Evolutionary conservation across 805 yeast genomes (phyloP).

Genomic region (Ogataea pignaliae): DNA sequence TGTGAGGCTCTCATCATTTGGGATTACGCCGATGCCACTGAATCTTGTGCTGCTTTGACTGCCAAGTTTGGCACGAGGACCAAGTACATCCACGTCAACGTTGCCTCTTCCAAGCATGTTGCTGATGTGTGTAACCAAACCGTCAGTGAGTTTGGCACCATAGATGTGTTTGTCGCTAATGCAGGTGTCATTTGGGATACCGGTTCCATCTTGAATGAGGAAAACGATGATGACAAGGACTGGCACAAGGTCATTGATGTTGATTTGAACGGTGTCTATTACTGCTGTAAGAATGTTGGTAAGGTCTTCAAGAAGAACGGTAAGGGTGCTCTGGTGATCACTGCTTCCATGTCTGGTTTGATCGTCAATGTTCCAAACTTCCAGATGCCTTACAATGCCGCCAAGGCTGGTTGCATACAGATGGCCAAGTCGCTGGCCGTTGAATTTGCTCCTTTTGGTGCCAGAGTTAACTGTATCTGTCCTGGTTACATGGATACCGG

Average conservation of each 20-base stretch:
- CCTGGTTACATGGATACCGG: conserved; percentile 53
- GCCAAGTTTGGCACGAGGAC: conserved; percentile 25
- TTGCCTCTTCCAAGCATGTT: conserved; percentile 33
- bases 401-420: conserved; percentile 48
- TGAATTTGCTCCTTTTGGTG: conserved; percentile 43
- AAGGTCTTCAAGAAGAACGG: conserved; percentile 44
- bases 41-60: conserved; percentile 15
- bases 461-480: conserved; percentile 47
- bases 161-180: conserved; percentile 39
- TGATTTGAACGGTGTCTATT: conserved; percentile 47
- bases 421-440: conserved; percentile 44
- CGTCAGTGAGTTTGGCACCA: conserved; percentile 36
- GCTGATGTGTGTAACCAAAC: conserved; percentile 28
- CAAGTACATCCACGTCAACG: conserved; percentile 31
- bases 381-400: conserved; percentile 47
- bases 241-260: conserved; percentile 45
- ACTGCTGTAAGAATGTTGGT: conserved; percentile 50
- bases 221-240: conserved; percentile 30
- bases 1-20: conserved; percentile 62
- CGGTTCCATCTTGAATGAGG: conserved; percentile 30
- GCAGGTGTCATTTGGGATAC: conserved; percentile 36
- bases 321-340: conserved; percentile 45
- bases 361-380: conserved; percentile 51
- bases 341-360: conserved; percentile 54
- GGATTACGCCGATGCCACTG: conserved; percentile 27